Percentiles rank a stretch among this genome's conserved stretches.
Evolutionary conservation across 805 yeast species (phyloP).

Genomic region (Candida odintsovae): DNA sequence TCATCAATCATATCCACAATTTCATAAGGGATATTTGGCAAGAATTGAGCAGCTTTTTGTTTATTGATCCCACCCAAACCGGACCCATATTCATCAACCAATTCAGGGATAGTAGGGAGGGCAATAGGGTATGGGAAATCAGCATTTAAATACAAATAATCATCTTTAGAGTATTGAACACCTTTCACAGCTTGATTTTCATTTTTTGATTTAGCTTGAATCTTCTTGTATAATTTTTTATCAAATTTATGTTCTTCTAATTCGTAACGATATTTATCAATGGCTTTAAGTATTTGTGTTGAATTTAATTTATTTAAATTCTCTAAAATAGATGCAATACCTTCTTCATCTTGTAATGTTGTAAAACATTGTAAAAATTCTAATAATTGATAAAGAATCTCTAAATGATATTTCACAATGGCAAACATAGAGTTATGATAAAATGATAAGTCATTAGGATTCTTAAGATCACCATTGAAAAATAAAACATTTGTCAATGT

Average conservation of each 20-base stretch:
- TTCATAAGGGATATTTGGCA: constrained; percentile 68
- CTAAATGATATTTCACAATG: constrained; percentile 61
- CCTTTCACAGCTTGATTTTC: constrained; percentile 9
- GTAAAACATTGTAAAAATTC: constrained; percentile 91
- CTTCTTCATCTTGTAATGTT: constrained; percentile 58
- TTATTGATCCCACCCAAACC: constrained; percentile 60
- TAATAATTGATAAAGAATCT: constrained; percentile 69
- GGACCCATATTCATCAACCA: constrained; percentile 71
- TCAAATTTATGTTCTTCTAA: constrained; percentile 67
- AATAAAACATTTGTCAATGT: constrained; percentile 7
- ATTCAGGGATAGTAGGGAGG: constrained; percentile 69
- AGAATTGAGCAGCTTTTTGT: constrained; percentile 48
- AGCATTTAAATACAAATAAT: constrained; percentile 38
- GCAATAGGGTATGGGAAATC: constrained; percentile 38
- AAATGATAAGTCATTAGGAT: constrained; percentile 48
- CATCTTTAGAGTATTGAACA: constrained; percentile 17
- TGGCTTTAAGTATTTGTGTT: constrained; percentile 60
- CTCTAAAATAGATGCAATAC: constrained; percentile 46
- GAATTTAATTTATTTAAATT: constrained; percentile 58
- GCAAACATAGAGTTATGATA: constrained; percentile 60
- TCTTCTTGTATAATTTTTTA: constrained; percentile 22
- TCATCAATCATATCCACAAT: constrained; percentile 70
- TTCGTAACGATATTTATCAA: constrained; percentile 79
- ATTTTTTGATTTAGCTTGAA: constrained; percentile 10
- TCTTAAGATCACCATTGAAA: constrained; percentile 19